Evolutionary conservation across 768 basidiomycete genomes (phyloP).

Genomic region (Lactarius tabidus): DNA sequence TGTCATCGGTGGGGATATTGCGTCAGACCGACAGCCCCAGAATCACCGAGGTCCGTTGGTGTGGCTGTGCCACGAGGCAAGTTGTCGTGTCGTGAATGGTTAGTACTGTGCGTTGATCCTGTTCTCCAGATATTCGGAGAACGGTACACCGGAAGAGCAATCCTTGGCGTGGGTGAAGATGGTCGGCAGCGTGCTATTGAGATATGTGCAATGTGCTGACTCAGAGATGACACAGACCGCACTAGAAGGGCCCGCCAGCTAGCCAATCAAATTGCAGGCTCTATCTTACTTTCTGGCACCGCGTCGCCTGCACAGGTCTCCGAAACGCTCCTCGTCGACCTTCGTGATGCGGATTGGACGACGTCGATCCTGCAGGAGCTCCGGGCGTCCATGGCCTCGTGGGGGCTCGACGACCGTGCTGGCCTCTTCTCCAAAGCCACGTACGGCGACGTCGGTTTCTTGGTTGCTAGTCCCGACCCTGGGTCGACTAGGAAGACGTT

Average conservation of each 20-base stretch:
- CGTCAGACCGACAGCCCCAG: conserved; percentile 2
- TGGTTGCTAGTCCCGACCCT: conserved; percentile 1
- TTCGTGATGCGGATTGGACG: conserved; percentile 13
- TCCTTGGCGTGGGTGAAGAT: conserved; percentile 14
- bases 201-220: background rate
- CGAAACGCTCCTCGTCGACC: conserved; percentile 16
- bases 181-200: background rate
- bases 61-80: conserved; percentile 20
- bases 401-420: conserved; percentile 9
- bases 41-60: conserved; percentile 14
- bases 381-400: conserved; percentile 18
- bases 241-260: conserved; percentile 14
- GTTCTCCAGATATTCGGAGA: conserved; percentile 10
- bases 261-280: conserved; percentile 10
- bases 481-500: conserved; percentile 13
- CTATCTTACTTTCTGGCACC: conserved; percentile 17
- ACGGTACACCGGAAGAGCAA: conserved; percentile 11
- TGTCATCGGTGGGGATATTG: conserved; percentile 15
- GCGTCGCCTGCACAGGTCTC: conserved; percentile 18
- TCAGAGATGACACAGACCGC: background rate
- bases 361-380: conserved; percentile 11
- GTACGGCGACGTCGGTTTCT: conserved; percentile 18
- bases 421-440: conserved; percentile 10
- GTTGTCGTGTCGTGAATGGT: background rate
- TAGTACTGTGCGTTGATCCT: too few species aligned